Evolutionary conservation across 176 grass and related monocot genomes (phyloP).

Genomic region (Triticum timopheevii): DNA sequence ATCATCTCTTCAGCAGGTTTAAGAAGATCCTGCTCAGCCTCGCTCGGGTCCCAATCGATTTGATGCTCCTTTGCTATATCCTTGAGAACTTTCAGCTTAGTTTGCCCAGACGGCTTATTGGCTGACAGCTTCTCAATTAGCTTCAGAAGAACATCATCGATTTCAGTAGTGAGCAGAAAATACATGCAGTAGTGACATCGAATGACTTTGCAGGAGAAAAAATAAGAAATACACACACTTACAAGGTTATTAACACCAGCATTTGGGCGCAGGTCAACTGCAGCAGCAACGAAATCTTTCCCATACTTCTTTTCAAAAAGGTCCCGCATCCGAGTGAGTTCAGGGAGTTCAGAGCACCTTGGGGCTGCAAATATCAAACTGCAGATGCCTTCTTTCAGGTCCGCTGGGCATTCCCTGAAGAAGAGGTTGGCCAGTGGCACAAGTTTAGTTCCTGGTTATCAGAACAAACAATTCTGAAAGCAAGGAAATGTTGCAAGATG

Average conservation of each 20-base stretch:
- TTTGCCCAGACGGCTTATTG: slow-evolving; percentile 81
- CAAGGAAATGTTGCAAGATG: background rate
- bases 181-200: background rate
- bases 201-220: background rate
- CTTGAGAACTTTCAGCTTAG: slow-evolving; percentile 83
- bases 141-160: slow-evolving; percentile 42
- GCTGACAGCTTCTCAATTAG: slow-evolving; percentile 94
- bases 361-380: slow-evolving; percentile 94
- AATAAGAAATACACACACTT: slow-evolving; percentile 21
- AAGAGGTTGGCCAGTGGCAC: background rate
- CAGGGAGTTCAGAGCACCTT: slow-evolving; percentile 93
- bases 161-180: slow-evolving; percentile 18
- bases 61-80: slow-evolving; percentile 93
- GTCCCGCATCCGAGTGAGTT: slow-evolving; percentile 69
- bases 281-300: slow-evolving; percentile 83
- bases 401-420: slow-evolving; percentile 76
- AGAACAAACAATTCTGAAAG: background rate
- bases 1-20: slow-evolving; percentile 71
- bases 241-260: slow-evolving; percentile 87
- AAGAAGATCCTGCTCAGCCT: slow-evolving; percentile 91
- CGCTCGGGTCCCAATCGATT: slow-evolving; percentile 72
- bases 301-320: slow-evolving; percentile 97
- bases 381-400: slow-evolving; percentile 98
- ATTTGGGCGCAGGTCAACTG: slow-evolving; percentile 71
- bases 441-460: slow-evolving; percentile 25